Evolutionary conservation across 306 rosid genomes (phyloP), one percentile per base, ranked within the genome.

Genomic region (Aeschynomene evenia): DNA sequence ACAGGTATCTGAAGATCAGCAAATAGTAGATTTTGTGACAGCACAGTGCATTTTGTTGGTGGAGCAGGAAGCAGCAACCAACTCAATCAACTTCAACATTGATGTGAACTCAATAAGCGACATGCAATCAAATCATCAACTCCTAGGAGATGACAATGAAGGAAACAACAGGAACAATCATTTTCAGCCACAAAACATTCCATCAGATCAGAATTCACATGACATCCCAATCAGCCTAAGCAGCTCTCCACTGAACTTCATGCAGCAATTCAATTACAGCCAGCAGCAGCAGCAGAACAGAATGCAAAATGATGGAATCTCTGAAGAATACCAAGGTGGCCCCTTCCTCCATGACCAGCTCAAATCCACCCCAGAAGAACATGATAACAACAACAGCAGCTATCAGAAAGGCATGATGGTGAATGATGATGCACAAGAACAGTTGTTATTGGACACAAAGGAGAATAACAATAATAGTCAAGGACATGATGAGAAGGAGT

Each of bases 1-100:
- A 51, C 77, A 94, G 99, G 92, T 89, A 29, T 36, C 85, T 29
- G 91, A 91, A 81, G 95, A 94, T 68, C 85, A 84, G 57, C 83
- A 83, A 20, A 89, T 89, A 15, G 65, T 91, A 43, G 91, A 91
- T 69, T 87, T 85, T 21, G 50, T 94, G 36, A 81, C 85, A 63
- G 60, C 74, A 28, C 92, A 87, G 34, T 85, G 84, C 84, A 84
- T 77, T 67, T 73, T 71, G 14, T 53, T 76, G 65, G 33, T 74
- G 7, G 85, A 88, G 63, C 86, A 88, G 39, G 87, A 84, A 53
- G 79, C 78, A 3, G 60, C 80, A 68, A 81, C 79, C 71, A 63
- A 72, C 54, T 66, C 88, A 60, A 42, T 59, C 45, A 78, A 70
- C 73, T 79, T 79, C 82, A 68, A 57, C 16, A 45, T 63, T 40